phyloP scores from a whole-genome alignment of 208 protist species.

The Leishmania tarentolae region DNA sequence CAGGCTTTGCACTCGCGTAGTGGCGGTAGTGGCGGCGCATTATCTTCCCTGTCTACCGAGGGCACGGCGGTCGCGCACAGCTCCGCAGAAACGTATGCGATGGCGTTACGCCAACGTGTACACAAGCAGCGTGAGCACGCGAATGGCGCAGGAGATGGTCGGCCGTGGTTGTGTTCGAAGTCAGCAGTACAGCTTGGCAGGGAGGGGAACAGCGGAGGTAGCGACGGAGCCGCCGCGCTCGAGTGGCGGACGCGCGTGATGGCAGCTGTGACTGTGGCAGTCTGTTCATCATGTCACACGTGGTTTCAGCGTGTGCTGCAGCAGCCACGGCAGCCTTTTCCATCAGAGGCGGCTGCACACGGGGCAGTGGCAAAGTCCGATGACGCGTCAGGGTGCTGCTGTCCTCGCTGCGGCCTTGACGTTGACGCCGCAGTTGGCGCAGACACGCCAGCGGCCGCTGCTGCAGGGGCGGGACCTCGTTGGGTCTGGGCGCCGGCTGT shows the following conservation, averaged over 20 bases:
- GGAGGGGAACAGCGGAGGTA: neutral
- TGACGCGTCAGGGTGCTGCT: neutral
- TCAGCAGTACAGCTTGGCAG: neutral
- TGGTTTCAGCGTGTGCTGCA: constrained; percentile 12
- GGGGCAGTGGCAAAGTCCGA: too few relatives aligned
- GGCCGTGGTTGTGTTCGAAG: neutral
- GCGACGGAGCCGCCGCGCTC: neutral
- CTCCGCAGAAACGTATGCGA: constrained; percentile 20
- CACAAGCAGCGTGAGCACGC: constrained; percentile 7
- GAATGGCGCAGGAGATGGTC: neutral
- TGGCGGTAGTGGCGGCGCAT: neutral
- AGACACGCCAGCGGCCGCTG: neutral
- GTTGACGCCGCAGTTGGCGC: neutral
- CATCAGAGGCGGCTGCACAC: neutral
- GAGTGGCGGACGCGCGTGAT: constrained; percentile 24
- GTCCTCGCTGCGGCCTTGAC: constrained; percentile 16
- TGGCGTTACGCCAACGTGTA: constrained; percentile 23
- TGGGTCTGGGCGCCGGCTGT: constrained; percentile 3
- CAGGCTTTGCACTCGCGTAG: neutral
- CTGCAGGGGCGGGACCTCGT: neutral
- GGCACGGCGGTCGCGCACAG: constrained; percentile 35
- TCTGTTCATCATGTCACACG: constrained; percentile 19
- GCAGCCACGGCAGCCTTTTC: neutral
- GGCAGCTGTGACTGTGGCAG: constrained; percentile 12
- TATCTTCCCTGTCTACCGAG: constrained; percentile 18